Evolutionary conservation across 2,329 filamentous ascomycete genomes (phyloP).

Genomic region (Colletotrichum liaoningense): DNA sequence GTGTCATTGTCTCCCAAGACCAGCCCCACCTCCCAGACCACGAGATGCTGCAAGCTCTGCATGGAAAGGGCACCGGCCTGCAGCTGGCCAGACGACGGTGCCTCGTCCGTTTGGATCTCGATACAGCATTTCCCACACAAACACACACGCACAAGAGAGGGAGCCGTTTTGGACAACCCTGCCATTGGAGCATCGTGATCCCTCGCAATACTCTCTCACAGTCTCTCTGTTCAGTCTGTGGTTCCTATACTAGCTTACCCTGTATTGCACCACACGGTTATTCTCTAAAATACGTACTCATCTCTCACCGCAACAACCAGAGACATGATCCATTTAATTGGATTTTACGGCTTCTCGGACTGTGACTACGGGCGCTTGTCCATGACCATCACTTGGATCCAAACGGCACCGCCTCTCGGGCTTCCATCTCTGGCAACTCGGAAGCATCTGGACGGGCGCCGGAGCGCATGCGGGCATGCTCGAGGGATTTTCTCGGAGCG

Average conservation of each 20-base stretch:
- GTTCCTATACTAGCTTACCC: neutral
- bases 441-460: conserved; percentile 21
- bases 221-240: neutral
- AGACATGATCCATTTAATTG: conserved; percentile 29
- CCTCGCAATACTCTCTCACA: neutral
- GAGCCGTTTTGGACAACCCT: conserved; percentile 24
- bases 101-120: conserved; percentile 34
- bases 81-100: conserved; percentile 26
- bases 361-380: conserved; percentile 26
- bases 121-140: conserved; percentile 27
- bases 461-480: conserved; percentile 10
- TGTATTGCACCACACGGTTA: neutral
- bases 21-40: conserved; percentile 29
- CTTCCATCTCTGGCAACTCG: conserved; percentile 25
- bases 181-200: conserved; percentile 23
- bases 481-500: conserved; percentile 19
- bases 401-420: conserved; percentile 16
- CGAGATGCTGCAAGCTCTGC: conserved; percentile 34
- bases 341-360: conserved; percentile 20
- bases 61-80: conserved; percentile 26
- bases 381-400: neutral
- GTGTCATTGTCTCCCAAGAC: neutral
- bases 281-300: neutral
- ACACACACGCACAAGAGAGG: conserved; percentile 17
- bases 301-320: conserved; percentile 29